phyloP scores from a whole-genome alignment of 2,329 filamentous ascomycete species.

The Fusarium brevicatenulatum region DNA sequence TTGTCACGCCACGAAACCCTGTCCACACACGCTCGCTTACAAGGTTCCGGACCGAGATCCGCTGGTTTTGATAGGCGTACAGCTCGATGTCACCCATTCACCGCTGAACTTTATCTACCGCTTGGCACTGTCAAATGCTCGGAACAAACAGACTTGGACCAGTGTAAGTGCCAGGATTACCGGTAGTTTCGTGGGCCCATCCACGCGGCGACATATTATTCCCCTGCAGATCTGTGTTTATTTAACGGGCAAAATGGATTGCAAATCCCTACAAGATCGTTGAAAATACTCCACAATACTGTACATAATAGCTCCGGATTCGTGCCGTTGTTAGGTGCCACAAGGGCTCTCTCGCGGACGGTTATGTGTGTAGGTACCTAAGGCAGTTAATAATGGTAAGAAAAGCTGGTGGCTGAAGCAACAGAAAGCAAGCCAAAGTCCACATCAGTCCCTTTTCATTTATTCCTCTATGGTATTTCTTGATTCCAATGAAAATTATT shows the following conservation, averaged over 20 bases:
- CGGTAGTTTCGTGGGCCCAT: not conserved
- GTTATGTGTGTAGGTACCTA: no score
- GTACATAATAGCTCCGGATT: no score
- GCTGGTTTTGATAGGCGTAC: not conserved
- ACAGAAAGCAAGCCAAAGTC: no score
- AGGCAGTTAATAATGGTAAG: no score
- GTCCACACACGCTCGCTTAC: not conserved
- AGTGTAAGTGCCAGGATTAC: not conserved
- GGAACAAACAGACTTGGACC: not conserved
- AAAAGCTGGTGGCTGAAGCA: no score
- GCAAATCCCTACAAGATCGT: no score
- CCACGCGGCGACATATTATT: not conserved
- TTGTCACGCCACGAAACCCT: not conserved
- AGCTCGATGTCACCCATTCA: not conserved
- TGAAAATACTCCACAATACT: no score
- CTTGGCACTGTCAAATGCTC: not conserved
- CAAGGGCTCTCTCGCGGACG: no score
- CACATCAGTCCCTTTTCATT: no score
- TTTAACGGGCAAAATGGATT: not conserved
- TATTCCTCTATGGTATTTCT: no score
- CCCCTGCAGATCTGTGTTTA: not conserved
- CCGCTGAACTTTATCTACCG: not conserved
- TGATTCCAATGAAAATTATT: no score
- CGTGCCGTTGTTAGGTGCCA: no score
- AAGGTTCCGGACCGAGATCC: not conserved